phyloP scores from a whole-genome alignment of 371 early-diverging fungal species.

The Apophysomyces sp. region DNA sequence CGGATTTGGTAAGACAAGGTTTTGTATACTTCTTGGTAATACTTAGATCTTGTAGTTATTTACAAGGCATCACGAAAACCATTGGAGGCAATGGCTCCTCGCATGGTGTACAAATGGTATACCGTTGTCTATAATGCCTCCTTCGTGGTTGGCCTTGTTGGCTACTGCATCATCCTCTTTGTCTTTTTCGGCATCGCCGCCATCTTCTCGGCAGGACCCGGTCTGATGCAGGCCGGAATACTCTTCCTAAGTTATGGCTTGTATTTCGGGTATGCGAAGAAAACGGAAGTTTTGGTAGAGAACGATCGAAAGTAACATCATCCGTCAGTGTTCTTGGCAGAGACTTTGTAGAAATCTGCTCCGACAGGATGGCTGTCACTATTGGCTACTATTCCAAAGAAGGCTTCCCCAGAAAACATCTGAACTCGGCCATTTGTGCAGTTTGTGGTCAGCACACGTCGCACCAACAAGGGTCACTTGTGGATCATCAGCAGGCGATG shows the following conservation, averaged over 20 bases:
- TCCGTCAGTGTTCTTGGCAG: conserved; percentile 67
- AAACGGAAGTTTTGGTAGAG: neutral
- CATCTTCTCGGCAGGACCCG: conserved; percentile 37
- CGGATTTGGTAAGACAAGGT: conserved; percentile 30
- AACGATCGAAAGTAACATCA: neutral
- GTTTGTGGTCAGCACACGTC: conserved; percentile 71
- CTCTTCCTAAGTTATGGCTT: conserved; percentile 61
- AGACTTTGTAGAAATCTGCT: conserved; percentile 83
- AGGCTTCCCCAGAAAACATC: conserved; percentile 67
- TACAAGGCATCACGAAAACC: conserved; percentile 62
- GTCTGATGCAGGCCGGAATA: conserved; percentile 48
- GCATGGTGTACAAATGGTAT: conserved; percentile 74
- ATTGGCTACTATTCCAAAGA: conserved; percentile 76
- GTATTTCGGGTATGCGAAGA: conserved; percentile 64
- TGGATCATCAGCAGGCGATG: conserved; percentile 26
- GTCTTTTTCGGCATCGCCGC: conserved; percentile 60
- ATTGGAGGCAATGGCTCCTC: conserved; percentile 65
- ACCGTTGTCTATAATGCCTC: conserved; percentile 62
- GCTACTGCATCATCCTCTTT: conserved; percentile 57
- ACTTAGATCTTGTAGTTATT: conserved; percentile 38
- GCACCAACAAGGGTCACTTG: conserved; percentile 15
- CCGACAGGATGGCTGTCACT: conserved; percentile 81
- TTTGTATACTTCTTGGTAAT: neutral
- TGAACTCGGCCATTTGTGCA: conserved; percentile 77
- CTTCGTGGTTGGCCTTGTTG: conserved; percentile 62